Evolutionary conservation across 1,284 basidiomycete species (phyloP).

Genomic region (Volvariella volvacea): DNA sequence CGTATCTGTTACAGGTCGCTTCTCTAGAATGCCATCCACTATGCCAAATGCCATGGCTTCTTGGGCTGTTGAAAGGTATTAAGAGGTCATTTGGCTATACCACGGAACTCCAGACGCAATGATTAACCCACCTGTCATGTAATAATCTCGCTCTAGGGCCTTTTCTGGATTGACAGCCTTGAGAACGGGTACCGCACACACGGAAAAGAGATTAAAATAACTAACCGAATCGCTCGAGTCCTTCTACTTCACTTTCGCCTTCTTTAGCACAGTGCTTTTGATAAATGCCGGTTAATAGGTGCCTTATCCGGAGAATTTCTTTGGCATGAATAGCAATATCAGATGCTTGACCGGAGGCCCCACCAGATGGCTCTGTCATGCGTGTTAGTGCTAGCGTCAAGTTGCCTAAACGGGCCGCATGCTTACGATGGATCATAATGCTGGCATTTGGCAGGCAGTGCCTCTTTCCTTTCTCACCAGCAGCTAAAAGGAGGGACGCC

Average conservation of each 20-base stretch:
- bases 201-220: constrained; percentile 14
- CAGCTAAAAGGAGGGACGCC: constrained; percentile 85
- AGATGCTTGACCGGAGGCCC: constrained; percentile 87
- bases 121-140: constrained; percentile 80
- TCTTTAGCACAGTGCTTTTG: constrained; percentile 67
- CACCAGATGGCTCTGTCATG: constrained; percentile 81
- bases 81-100: constrained; percentile 6
- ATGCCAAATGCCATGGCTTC: constrained; percentile 88
- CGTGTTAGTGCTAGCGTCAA: constrained; percentile 9
- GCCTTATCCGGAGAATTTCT: constrained; percentile 84
- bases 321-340: constrained; percentile 93
- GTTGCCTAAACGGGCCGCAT: constrained; percentile 7
- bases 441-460: constrained; percentile 87
- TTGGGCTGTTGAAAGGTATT: constrained; percentile 45
- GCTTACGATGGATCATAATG: constrained; percentile 95
- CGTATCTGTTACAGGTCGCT: constrained; percentile 38
- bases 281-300: constrained; percentile 80
- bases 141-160: constrained; percentile 89
- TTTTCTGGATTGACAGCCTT: constrained; percentile 45
- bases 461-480: constrained; percentile 82
- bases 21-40: constrained; percentile 83
- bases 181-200: constrained; percentile 13
- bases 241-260: constrained; percentile 58
- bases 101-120: too few species aligned
- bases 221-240: constrained; percentile 74